Conservation (phyloP, 2,329 filamentous ascomycete genomes). For the Beauveria pseudobassiana region DNA sequence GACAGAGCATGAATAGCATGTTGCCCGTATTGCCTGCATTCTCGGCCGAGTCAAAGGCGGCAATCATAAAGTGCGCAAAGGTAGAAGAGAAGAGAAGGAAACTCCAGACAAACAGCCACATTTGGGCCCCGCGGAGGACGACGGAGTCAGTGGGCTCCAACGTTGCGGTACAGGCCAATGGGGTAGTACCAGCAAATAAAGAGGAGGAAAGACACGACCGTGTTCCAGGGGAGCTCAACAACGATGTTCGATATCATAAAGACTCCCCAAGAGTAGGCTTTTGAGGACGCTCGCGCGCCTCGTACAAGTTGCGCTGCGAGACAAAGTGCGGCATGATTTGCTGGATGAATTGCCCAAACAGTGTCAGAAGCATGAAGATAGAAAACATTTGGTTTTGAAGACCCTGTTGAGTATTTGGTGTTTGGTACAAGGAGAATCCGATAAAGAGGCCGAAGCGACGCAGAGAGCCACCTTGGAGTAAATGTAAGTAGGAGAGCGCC, state of each 20-base stretch:
- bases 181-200: conserved; percentile 84
- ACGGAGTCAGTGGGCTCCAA: conserved; percentile 51
- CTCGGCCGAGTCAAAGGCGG: conserved; percentile 67
- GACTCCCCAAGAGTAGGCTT: conserved; percentile 77
- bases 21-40: conserved; percentile 70
- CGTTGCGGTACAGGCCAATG: conserved; percentile 67
- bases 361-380: conserved; percentile 75
- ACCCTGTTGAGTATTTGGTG: conserved; percentile 65
- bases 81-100: conserved; percentile 79
- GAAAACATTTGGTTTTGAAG: conserved; percentile 82
- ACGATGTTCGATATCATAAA: conserved; percentile 79
- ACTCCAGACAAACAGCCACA: conserved; percentile 67
- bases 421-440: conserved; percentile 71
- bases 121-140: conserved; percentile 63
- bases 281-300: conserved; percentile 76
- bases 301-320: conserved; percentile 72
- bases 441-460: conserved; percentile 63
- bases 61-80: conserved; percentile 72
- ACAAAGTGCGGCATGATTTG: conserved; percentile 85
- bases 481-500: conserved; percentile 83
- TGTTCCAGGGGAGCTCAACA: conserved; percentile 81
- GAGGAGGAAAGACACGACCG: conserved; percentile 64
- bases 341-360: conserved; percentile 73
- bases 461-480: conserved; percentile 73
- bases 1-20: conserved; percentile 61